Conservation (phyloP, 495 filamentous ascomycete genomes). For the Rostrohypoxylon terebratum region DNA sequence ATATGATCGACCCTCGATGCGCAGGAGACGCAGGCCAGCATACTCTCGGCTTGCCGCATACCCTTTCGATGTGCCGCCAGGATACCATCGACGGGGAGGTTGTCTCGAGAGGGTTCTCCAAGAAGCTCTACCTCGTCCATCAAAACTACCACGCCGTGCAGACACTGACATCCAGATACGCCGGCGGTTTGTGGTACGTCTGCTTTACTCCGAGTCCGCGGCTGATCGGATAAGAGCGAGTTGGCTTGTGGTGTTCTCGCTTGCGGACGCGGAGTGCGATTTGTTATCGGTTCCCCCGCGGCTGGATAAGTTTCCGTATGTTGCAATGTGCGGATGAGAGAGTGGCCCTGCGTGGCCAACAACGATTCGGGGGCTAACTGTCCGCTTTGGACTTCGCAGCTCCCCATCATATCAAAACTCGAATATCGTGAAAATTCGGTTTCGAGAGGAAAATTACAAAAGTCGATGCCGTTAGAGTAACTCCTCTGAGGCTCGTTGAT, state of each 20-base stretch:
- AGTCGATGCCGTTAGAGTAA: background rate
- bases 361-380: background rate
- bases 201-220: background rate
- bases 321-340: background rate
- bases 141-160: background rate
- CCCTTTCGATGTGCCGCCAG: background rate
- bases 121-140: background rate
- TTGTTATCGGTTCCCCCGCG: background rate
- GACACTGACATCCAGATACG: background rate
- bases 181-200: background rate
- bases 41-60: background rate
- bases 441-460: slow-evolving; percentile 10
- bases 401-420: background rate
- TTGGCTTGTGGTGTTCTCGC: background rate
- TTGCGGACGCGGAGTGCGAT: background rate
- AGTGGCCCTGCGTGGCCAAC: background rate
- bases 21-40: background rate
- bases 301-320: slow-evolving; percentile 9
- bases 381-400: slow-evolving; percentile 1
- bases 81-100: background rate
- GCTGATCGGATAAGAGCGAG: background rate
- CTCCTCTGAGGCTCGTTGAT: background rate
- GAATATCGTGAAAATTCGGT: background rate
- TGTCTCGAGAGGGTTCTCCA: background rate
- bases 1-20: background rate